Base-by-base conservation (phyloP, 305 asterid genomes). In the Petunia hybrid region DNA sequence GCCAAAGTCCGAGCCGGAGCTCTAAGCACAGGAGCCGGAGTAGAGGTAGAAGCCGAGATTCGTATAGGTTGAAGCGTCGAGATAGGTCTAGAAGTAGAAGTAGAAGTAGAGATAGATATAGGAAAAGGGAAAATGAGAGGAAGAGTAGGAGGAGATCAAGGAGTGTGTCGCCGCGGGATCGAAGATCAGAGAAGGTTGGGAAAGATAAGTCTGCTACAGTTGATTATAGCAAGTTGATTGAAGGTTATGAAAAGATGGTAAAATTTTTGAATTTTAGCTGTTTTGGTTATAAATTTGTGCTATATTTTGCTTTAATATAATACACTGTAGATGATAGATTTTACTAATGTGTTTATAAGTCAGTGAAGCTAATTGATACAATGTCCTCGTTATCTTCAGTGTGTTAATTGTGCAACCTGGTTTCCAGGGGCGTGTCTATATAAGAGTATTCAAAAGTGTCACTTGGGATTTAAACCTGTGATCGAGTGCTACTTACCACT, bases 231-330 rank as follows among this genome's bases (percentile, higher is more conserved):
- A 89, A 88, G 56, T 46, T 80, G 87, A 93, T 93, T 80, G 86
- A 88, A 81, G 99, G 95, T 55, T 95, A 90, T 85, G 91, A 88
- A 66, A 86, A 64, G 22, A 91, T 93, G 98, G 98, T 95, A 83
- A 81, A 87, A 35, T 10, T 48, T 71, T 45, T 71, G 61, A 48
- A 48, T 48, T 8, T 48, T 10, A 13, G 45, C 10, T 70, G 77
- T 51, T 31, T 66, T 70, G 42, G 1, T 70, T 70, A 46, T 70
- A 70, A 57, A 22, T 70, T 70, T 70, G 31, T 70, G 77, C 77
- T 12, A 46, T 31, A 22, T 46, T 69, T 70, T 70, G 77, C 61
- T 45, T 42, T 70, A 70, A 35, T 31, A 70, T 70, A 10, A 46
- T 45, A 46, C 59, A 43, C 22, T 69, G 39, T 16, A 35, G 36